Base-by-base conservation (phyloP, 2,329 filamentous ascomycete genomes). In the Mollisia scopiformis region DNA sequence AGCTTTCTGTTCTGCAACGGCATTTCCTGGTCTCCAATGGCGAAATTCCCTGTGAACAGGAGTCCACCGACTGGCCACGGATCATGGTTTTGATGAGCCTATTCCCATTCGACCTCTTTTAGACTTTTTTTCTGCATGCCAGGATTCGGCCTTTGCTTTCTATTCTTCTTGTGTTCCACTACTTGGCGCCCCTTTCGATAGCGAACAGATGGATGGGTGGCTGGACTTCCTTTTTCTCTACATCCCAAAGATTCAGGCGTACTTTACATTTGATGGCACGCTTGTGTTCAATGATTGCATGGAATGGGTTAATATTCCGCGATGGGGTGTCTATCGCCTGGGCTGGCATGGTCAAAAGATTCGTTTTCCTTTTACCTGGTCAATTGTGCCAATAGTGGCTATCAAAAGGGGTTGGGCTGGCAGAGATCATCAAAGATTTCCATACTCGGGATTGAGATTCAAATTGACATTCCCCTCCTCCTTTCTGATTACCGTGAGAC, bases 211-310 rank as follows among this genome's bases (percentile, higher is more conserved):
- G 62, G 71, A 59, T 61, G 57, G 56, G 70, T 68, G 69, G 72
- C 70, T 69, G 70, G 72, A 62, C 69, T 70, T 69, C 68, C 68
- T 68, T 69, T 68, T 68, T 66, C 59, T 71, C 67, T 68, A 68
- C 65, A 67, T 68, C 62, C 66, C 69, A 72, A 68, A 70, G 68
- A 70, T 69, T 71, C 68, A 67, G 72, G 71, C 72, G 69, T 73
- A 71, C 62, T 63, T 63, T 69, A 67, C 65, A 66, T 68, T 71
- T 69, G 66, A 68, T 62, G 66, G 61, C 66, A 72, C 69, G 62
- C 66, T 72, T 71, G 68, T 69, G 66, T 68, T 69, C 61, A 68
- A 69, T 65, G 68, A 69, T 70, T 68, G 70, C 67, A 72, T 73
- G 71, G 71, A 72, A 70, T 69, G 65, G 70, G 68, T 67, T 69